Conservation (phyloP, 2,329 filamentous ascomycete genomes). For the Epicoccum nigrum region DNA sequence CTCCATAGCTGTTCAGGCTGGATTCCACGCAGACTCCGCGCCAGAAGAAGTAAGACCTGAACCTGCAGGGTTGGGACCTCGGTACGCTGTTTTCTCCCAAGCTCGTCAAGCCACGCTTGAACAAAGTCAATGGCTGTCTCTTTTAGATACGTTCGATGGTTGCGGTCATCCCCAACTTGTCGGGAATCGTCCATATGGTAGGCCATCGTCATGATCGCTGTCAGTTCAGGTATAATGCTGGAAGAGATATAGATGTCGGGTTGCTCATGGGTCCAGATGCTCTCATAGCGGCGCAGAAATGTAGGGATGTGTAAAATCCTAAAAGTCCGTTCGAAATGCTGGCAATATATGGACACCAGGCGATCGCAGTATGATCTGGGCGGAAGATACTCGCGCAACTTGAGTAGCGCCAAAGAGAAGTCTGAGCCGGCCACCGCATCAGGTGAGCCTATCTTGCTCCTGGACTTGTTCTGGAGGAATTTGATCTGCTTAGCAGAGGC, state of each 20-base stretch:
- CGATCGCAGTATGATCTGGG: conserved; percentile 30
- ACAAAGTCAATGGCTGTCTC: conserved; percentile 22
- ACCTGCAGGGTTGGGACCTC: conserved; percentile 31
- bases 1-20: conserved; percentile 31
- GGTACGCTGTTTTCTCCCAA: conserved; percentile 28
- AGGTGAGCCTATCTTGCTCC: conserved; percentile 16
- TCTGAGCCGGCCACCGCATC: conserved; percentile 5
- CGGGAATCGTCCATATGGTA: conserved; percentile 25
- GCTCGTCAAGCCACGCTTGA: conserved; percentile 30
- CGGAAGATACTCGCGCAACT: conserved; percentile 27
- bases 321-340: conserved; percentile 33
- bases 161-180: conserved; percentile 12
- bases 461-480: conserved; percentile 24
- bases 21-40: conserved; percentile 17
- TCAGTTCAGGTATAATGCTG: conserved; percentile 33
- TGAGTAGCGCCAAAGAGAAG: conserved; percentile 24
- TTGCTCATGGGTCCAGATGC: conserved; percentile 24
- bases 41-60: conserved; percentile 23
- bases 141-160: conserved; percentile 22
- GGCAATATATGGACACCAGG: conserved; percentile 27
- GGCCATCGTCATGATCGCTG: conserved; percentile 29
- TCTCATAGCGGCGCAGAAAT: conserved; percentile 31
- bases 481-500: conserved; percentile 26
- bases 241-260: conserved; percentile 18
- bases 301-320: conserved; percentile 33